Evolutionary conservation across 2,329 filamentous ascomycete genomes (phyloP).

Genomic region (Lachnellula suecica): DNA sequence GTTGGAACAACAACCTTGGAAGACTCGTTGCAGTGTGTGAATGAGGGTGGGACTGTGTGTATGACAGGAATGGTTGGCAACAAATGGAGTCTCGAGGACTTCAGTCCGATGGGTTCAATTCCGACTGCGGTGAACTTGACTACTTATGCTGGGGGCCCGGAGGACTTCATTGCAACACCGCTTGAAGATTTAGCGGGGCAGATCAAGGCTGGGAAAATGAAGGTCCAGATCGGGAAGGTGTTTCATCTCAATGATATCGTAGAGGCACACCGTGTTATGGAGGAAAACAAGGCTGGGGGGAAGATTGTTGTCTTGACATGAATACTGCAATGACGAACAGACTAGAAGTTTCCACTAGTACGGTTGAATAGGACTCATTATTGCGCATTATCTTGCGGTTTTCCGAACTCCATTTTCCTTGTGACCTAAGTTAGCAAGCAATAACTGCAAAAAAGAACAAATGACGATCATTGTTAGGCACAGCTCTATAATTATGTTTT

Average conservation of each 20-base stretch:
- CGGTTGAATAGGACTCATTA: too few species aligned
- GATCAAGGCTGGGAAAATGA: constrained; percentile 38
- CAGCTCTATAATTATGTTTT: too few species aligned
- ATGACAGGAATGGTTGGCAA: constrained; percentile 45
- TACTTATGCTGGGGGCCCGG: constrained; percentile 37
- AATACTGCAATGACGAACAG: neutral
- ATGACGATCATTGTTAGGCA: too few species aligned
- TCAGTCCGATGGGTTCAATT: constrained; percentile 43
- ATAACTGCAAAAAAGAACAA: too few species aligned
- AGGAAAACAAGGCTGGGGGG: constrained; percentile 41
- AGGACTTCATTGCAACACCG: constrained; percentile 42
- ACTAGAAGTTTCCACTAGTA: too few species aligned
- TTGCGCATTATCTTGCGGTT: too few species aligned
- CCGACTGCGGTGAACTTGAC: constrained; percentile 41
- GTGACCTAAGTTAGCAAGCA: too few species aligned
- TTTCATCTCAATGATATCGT: constrained; percentile 45
- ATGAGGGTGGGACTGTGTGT: constrained; percentile 41
- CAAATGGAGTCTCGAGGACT: constrained; percentile 37
- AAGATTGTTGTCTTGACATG: constrained; percentile 42
- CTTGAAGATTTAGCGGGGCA: constrained; percentile 38
- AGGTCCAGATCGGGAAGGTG: constrained; percentile 40
- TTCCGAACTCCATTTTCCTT: too few species aligned
- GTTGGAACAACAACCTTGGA: constrained; percentile 41
- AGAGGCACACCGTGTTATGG: constrained; percentile 45
- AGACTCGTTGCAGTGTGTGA: constrained; percentile 43